Percentiles rank a stretch among this genome's conserved stretches.
Conservation (phyloP, 164 flowering plant species). For the Amborella trichopoda region DNA sequence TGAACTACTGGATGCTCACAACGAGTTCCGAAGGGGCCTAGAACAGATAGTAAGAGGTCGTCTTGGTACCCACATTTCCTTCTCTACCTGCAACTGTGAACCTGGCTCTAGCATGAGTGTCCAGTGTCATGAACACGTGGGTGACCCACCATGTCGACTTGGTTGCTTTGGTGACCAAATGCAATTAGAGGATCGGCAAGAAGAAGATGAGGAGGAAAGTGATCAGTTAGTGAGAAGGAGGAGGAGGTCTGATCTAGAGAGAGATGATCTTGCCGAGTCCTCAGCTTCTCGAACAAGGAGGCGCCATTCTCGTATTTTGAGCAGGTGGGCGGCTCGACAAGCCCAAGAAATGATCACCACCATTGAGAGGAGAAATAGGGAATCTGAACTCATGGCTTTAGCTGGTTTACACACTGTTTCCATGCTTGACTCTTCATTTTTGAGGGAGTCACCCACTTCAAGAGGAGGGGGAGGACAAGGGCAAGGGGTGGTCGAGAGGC, state of each 20-base stretch:
- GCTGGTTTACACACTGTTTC: slow-evolving; percentile 81
- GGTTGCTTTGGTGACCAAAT: slow-evolving; percentile 11
- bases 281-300: slow-evolving; percentile 79
- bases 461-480: no score
- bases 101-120: slow-evolving; percentile 9
- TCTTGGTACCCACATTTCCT: slow-evolving; percentile 75
- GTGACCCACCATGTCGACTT: background rate
- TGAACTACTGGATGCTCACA: slow-evolving; percentile 8
- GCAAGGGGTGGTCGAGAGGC: slow-evolving; percentile 74
- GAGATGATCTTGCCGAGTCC: slow-evolving; percentile 90
- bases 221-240: slow-evolving; percentile 76
- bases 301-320: slow-evolving; percentile 76
- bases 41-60: slow-evolving; percentile 85
- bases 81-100: slow-evolving; percentile 60
- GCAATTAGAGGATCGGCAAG: slow-evolving; percentile 6
- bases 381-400: slow-evolving; percentile 90
- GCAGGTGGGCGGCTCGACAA: slow-evolving; percentile 94
- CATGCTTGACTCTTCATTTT: slow-evolving; percentile 56
- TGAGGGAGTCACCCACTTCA: slow-evolving; percentile 76
- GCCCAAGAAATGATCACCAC: slow-evolving; percentile 98
- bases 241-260: slow-evolving; percentile 84
- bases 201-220: slow-evolving; percentile 72
- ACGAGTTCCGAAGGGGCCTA: slow-evolving; percentile 64
- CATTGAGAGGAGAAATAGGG: slow-evolving; percentile 86
- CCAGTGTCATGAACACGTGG: no score